Percentiles rank a stretch among this genome's conserved stretches.
Conservation (phyloP, 2,329 filamentous ascomycete genomes). For the Dactylellina drechsleri region DNA sequence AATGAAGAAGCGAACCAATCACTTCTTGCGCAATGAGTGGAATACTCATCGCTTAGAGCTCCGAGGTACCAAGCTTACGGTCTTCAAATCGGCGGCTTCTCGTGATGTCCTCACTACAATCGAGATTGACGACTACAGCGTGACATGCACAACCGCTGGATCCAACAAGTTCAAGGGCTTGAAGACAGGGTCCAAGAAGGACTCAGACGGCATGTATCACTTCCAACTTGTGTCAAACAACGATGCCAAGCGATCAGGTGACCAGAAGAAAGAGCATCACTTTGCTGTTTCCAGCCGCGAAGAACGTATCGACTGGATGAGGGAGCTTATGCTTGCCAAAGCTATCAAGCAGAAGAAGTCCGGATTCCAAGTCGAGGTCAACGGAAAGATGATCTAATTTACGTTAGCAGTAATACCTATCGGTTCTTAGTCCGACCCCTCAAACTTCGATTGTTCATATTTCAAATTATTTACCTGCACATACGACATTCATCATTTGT, state of each 20-base stretch:
- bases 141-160: slow-evolving; percentile 81
- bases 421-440: neutral
- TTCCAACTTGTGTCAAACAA: slow-evolving; percentile 85
- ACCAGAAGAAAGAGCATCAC: slow-evolving; percentile 75
- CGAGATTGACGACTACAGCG: slow-evolving; percentile 88
- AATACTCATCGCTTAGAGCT: slow-evolving; percentile 90
- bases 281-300: slow-evolving; percentile 89
- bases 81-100: slow-evolving; percentile 70
- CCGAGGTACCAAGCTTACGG: slow-evolving; percentile 76
- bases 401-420: slow-evolving; percentile 1
- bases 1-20: slow-evolving; percentile 93
- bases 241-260: slow-evolving; percentile 64
- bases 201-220: slow-evolving; percentile 75
- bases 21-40: slow-evolving; percentile 93
- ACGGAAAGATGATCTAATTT: slow-evolving; percentile 76
- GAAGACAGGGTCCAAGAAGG: slow-evolving; percentile 70
- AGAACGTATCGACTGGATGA: slow-evolving; percentile 97
- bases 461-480: slow-evolving; percentile 11
- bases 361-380: slow-evolving; percentile 83
- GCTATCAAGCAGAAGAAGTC: slow-evolving; percentile 84
- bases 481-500: slow-evolving; percentile 15
- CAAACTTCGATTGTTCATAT: slow-evolving; percentile 2
- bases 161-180: slow-evolving; percentile 85
- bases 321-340: slow-evolving; percentile 90
- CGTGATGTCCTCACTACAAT: slow-evolving; percentile 61